Conservation (phyloP, 2,329 filamentous ascomycete species). For the Aureobasidium sp. region DNA sequence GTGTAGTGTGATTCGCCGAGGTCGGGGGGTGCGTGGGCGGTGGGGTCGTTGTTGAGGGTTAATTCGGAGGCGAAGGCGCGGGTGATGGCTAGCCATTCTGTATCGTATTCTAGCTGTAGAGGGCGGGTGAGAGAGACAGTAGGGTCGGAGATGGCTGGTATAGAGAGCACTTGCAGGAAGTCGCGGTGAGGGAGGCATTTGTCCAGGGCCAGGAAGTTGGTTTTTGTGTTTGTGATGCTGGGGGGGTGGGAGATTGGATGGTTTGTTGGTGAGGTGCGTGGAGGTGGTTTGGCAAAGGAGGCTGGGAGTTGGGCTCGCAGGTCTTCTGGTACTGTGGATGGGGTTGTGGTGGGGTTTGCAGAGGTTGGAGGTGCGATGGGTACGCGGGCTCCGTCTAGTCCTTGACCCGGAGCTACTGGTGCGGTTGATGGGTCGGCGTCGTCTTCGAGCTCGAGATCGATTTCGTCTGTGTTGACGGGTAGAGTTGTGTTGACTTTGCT, state of each 20-base stretch:
- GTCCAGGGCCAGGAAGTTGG: conserved; percentile 81
- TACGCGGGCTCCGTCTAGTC: conserved; percentile 19
- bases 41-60: conserved; percentile 54
- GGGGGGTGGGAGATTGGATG: conserved; percentile 57
- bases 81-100: conserved; percentile 91
- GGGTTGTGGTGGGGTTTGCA: neutral
- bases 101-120: conserved; percentile 67
- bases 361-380: conserved; percentile 17
- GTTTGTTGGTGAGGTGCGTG: conserved; percentile 22
- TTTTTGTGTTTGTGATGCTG: conserved; percentile 67
- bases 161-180: conserved; percentile 70
- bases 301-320: conserved; percentile 67
- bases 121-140: conserved; percentile 33
- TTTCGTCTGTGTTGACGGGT: conserved; percentile 33
- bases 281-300: conserved; percentile 49
- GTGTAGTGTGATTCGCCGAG: conserved; percentile 61
- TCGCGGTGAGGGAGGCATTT: conserved; percentile 75
- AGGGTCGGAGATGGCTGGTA: conserved; percentile 39
- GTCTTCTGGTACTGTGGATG: conserved; percentile 46
- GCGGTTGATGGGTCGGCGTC: conserved; percentile 13
- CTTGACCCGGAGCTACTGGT: conserved; percentile 18
- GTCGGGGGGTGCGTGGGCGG: conserved; percentile 47
- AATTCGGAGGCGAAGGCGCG: conserved; percentile 61
- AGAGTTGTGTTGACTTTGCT: conserved; percentile 18
- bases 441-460: conserved; percentile 30